A percentile compares a stretch with the other conserved stretches of the same genome.
Conservation (phyloP, 305 asterid species). For the Solanum chacoense region DNA sequence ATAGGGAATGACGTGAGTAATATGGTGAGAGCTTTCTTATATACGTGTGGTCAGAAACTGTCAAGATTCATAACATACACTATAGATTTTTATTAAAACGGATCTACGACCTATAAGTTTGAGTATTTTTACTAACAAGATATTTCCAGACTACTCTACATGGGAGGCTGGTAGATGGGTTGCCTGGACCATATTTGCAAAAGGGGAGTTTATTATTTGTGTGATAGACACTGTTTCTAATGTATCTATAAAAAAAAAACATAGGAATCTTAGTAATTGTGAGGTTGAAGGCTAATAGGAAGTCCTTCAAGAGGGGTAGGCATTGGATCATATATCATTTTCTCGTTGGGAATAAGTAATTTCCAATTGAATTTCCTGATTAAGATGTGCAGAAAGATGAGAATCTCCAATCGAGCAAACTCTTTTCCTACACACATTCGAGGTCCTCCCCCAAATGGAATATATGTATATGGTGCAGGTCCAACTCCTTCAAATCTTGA, state of each 20-base stretch:
- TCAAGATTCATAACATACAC: neutral
- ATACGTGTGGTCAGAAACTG: neutral
- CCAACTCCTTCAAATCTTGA: constrained; percentile 44
- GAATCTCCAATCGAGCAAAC: constrained; percentile 51
- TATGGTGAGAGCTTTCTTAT: neutral
- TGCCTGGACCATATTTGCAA: neutral
- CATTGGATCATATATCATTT: constrained; percentile 34
- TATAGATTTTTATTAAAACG: neutral
- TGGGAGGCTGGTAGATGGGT: neutral
- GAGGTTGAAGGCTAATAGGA: constrained; percentile 28
- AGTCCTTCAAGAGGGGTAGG: constrained; percentile 45
- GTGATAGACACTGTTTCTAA: neutral
- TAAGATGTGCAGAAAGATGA: constrained; percentile 35
- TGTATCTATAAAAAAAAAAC: neutral
- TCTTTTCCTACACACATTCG: constrained; percentile 55
- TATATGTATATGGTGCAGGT: constrained; percentile 32
- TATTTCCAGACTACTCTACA: neutral
- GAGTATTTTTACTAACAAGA: neutral
- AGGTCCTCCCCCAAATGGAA: constrained; percentile 67
- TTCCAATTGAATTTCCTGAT: constrained; percentile 30
- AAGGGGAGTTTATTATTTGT: neutral
- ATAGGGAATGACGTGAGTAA: neutral
- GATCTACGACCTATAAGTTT: neutral
- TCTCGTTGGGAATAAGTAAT: constrained; percentile 29
- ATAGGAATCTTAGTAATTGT: neutral